These are phyloP conservation scores for Neoboletus magnificus DNA, from an alignment of 768 basidiomycete genomes.

Conservation along the genomic window DNA sequence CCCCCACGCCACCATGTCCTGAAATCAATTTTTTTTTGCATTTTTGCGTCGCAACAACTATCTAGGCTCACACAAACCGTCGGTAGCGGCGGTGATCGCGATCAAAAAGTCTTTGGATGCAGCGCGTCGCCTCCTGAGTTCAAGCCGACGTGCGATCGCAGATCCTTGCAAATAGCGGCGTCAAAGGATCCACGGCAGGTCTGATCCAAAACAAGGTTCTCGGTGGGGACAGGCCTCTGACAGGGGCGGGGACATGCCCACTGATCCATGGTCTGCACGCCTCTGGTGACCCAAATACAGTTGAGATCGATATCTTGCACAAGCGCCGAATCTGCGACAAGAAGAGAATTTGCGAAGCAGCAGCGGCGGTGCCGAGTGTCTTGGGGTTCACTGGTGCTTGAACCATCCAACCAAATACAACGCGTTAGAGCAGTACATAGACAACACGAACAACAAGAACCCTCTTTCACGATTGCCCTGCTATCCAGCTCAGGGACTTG, in stretches of 20 bases:
- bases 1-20: constrained; percentile 33
- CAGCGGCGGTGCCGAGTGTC: background rate
- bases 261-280: too few relatives aligned
- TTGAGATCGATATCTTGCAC: background rate
- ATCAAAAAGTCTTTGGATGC: background rate
- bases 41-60: background rate
- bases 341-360: constrained; percentile 3
- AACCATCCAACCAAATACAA: constrained; percentile 2
- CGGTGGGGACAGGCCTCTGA: background rate
- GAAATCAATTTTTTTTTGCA: constrained; percentile 10
- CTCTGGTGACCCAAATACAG: background rate
- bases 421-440: background rate
- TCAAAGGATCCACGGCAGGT: background rate
- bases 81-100: constrained; percentile 9
- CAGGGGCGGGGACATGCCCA: background rate
- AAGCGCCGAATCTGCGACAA: background rate
- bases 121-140: background rate
- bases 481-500: background rate
- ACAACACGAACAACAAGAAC: background rate
- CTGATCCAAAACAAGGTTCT: background rate
- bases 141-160: background rate
- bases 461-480: background rate
- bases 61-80: background rate
- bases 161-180: constrained; percentile 8
- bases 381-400: background rate